Conservation (phyloP, 768 basidiomycete species). For the Tylopilus intermedius region DNA sequence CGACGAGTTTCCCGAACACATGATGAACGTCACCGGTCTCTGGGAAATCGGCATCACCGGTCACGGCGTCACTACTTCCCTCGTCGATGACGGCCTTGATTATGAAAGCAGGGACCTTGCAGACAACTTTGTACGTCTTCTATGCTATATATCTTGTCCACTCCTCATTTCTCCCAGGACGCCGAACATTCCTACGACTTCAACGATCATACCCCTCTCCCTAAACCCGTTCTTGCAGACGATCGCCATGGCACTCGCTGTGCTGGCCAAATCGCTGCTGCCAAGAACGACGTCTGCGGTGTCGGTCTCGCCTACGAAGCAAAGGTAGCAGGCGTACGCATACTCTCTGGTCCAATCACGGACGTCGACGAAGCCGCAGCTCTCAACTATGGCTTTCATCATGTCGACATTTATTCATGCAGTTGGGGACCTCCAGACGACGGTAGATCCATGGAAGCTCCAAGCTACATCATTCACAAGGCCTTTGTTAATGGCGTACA, state of each 20-base stretch:
- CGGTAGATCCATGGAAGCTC: conserved; percentile 91
- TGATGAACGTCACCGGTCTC: conserved; percentile 88
- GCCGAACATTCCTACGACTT: conserved; percentile 90
- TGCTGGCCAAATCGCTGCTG: conserved; percentile 93
- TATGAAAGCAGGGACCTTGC: conserved; percentile 82
- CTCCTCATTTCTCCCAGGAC: conserved; percentile 46
- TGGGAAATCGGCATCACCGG: conserved; percentile 93
- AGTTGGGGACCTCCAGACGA: conserved; percentile 99
- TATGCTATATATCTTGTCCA: neutral
- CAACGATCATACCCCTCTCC: conserved; percentile 86
- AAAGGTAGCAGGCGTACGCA: conserved; percentile 90
- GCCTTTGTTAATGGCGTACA: conserved; percentile 92
- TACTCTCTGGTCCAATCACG: conserved; percentile 90
- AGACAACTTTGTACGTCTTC: conserved; percentile 79
- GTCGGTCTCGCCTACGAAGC: conserved; percentile 90
- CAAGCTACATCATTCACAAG: conserved; percentile 85
- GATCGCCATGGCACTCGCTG: conserved; percentile 98
- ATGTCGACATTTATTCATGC: conserved; percentile 87
- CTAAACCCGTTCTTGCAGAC: conserved; percentile 81
- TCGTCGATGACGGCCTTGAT: conserved; percentile 95
- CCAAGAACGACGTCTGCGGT: conserved; percentile 89
- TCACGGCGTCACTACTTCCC: conserved; percentile 75
- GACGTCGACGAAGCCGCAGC: conserved; percentile 95
- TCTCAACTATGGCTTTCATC: conserved; percentile 90
- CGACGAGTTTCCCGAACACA: conserved; percentile 70